Evolutionary conservation across 2,329 filamentous ascomycete genomes (phyloP), one percentile per base, ranked within the genome.

Genomic region (Elsinoe arachidis): DNA sequence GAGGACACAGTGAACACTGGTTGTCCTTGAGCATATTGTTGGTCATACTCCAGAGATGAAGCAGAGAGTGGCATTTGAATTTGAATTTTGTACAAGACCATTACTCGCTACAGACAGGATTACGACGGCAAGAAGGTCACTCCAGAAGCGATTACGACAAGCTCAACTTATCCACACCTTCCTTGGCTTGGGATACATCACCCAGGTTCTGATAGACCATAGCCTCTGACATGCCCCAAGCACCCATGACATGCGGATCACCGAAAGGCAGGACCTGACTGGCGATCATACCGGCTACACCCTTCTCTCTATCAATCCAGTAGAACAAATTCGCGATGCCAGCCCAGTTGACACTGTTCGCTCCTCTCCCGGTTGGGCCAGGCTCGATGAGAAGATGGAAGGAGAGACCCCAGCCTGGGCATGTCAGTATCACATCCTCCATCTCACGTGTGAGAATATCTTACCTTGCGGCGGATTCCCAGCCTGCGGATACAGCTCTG

Each of bases 391-490:
- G 71, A 38, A 71, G 58, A 61, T 70, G 66, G 60, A 70, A 70
- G 6, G 63, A 65, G 17, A 87, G 69, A 0, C 83, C 82, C 82
- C 82, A 87, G 12, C 53, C 53, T 55, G 26, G 10, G 3, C 5
- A 41, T 37, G 37, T 55, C 33, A 46, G 53, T 33, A 35, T 33
- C 5, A 26, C n/a, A 26, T 15, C 21, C 19, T n/a, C 5, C 15
- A 33, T 19, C n/a, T 23, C 14, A 37, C 3, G 4, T 14, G 19
- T 26, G 35, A 35, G 11, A 11, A 17, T 14, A 15, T 34, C 49
- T 53, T 39, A 55, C 85, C 85, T 64, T 86, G 83, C 0, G 82
- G 78, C 21, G 75, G 76, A 59, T 78, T 71, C 17, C 73, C 72
- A 35, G 65, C 63, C 58, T 74, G 70, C 0, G 73, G 72, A 60